Base-by-base conservation (phyloP, 2,329 filamentous ascomycete species). In the Trichophyton mentagrophytes region DNA sequence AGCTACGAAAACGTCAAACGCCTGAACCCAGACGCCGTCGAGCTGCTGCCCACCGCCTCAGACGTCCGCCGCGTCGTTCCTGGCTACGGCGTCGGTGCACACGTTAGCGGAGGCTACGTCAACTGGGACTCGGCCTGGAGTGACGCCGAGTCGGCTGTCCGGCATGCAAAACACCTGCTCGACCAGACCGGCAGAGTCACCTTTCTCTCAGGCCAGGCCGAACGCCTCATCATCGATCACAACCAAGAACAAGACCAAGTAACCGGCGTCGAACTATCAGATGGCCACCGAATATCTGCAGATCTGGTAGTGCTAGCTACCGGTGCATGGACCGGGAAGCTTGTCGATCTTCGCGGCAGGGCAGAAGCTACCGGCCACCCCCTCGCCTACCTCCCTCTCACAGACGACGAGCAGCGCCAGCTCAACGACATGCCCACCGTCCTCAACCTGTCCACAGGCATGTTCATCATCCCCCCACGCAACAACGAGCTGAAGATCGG, bases 361-460 rank as follows among this genome's bases (percentile, higher is more conserved):
- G 85, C 85, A 44, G 82, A 87, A 64, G 88, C 91, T 1, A 95
- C 90, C 0, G 92, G 89, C 13, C 92, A 97, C 68, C 82, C 83
- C 0, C 71, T 97, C 27, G 87, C 82, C 11, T 96, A 95, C 75
- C 77, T 96, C 65, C 79, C 84, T 64, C 80, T 97, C 66, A 87
- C 84, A 0, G 76, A 83, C 15, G 80, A 82, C 3, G 91, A 96
- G 73, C 84, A 91, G 73, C 76, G 77, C 15, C 72, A 73, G 3
- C 77, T 96, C 9, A 77, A 77, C 47, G 74, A 82, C 38, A 84
- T 85, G 68, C 91, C 91, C 0, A 87, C 90, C 3, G 68, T 78
- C 58, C 68, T 79, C 58, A 78, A 78, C 66, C 73, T 78, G 63
- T 72, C 71, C 3, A 75, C 72, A 0, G 79, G 81, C 2, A 78